A percentile compares a stretch with the other conserved stretches of the same genome.
phyloP scores from a whole-genome alignment of 148 eudicot species.

The Rhododendron ovatum region DNA sequence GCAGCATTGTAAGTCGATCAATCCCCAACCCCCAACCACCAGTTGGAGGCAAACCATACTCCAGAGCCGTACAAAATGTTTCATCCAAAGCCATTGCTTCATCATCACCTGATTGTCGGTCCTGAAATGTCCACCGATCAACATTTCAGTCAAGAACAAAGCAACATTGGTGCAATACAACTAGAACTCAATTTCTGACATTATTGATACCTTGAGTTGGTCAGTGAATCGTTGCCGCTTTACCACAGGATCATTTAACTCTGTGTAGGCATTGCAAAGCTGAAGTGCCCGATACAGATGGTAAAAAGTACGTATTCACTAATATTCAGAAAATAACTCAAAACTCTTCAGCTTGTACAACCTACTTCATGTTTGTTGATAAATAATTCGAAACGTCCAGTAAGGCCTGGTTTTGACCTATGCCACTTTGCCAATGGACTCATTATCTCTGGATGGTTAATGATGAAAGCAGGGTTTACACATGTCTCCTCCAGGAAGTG shows the following conservation, averaged over 20 bases:
- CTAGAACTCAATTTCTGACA: too few relatives aligned
- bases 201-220: slow-evolving; percentile 66
- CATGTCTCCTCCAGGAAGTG: slow-evolving; percentile 91
- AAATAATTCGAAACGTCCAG: slow-evolving; percentile 87
- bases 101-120: slow-evolving; percentile 90
- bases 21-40: slow-evolving; percentile 95
- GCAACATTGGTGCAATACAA: too few relatives aligned
- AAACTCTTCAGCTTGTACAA: background rate
- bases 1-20: slow-evolving; percentile 76
- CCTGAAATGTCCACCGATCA: slow-evolving; percentile 34
- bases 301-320: background rate
- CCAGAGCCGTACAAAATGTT: slow-evolving; percentile 83
- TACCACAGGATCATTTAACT: slow-evolving; percentile 87
- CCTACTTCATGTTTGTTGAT: slow-evolving; percentile 87
- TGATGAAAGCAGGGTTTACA: slow-evolving; percentile 76
- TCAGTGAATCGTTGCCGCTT: slow-evolving; percentile 92
- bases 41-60: slow-evolving; percentile 91
- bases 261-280: slow-evolving; percentile 97
- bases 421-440: slow-evolving; percentile 98
- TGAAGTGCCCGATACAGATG: slow-evolving; percentile 17
- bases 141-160: too few relatives aligned
- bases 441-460: slow-evolving; percentile 94
- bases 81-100: slow-evolving; percentile 99
- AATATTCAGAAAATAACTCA: background rate
- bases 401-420: slow-evolving; percentile 80